Evolutionary conservation across 306 rosid species (phyloP), one percentile per base, ranked within the genome.

Genomic region (Trifolium pratense): DNA sequence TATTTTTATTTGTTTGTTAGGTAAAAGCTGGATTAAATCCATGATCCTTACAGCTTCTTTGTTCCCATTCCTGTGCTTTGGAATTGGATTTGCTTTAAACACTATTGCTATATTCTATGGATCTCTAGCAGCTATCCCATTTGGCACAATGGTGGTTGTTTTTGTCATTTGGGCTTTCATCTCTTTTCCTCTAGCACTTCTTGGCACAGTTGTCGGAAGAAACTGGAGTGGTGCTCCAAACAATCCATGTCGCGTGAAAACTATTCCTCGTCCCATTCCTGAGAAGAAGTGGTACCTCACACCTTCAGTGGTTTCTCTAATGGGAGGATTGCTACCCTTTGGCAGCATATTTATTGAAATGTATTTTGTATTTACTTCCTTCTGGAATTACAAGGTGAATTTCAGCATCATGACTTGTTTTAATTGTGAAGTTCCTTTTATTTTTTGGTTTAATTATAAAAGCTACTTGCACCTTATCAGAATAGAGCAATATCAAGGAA

Each of bases 201-300:
- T 95, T 59, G 99, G 99, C 60, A 95, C 99, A 16, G 99, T 95
- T 80, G 92, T 95, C 76, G 97, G 99, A 60, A 89, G 97, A 82
- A 95, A 95, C 77, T 91, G 97, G 97, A 95, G 99, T 71, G 97
- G 99, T 77, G 89, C 95, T 78, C 97, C 95, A 29, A 95, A 92
- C 79, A 95, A 95, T 82, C 99, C 99, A 39, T 95, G 99, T 55
- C 97, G 97, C 39, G 97, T 95, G 64, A 95, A 95, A 83, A 95
- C 97, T 69, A 95, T 95, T 87, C 99, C 99, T 53, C 99, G 99
- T 57, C 99, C 97, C 40, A 90, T 95, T 81, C 99, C 97, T 67
- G 99, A 95, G 91, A 95, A 95, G 87, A 95, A 95, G 84, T 95
- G 99, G 99, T 95, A 95, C 83, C 90, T 95, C 86, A 95, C 97